These are phyloP conservation scores for Saccharum officinarum DNA, from an alignment of 176 grass and related monocot genomes.

Conservation along the genomic window DNA sequence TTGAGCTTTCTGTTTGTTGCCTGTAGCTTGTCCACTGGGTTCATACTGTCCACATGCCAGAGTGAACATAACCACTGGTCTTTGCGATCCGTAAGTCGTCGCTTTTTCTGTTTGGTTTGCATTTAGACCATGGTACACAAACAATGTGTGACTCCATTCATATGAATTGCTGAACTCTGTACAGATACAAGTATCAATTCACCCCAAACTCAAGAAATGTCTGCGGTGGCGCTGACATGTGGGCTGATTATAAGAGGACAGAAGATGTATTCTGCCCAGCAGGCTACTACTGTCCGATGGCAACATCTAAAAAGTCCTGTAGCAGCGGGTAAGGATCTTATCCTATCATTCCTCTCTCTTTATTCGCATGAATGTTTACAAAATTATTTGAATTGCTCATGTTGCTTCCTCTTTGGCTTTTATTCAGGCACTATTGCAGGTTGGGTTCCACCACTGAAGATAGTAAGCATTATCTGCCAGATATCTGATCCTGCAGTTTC, in stretches of 20 bases:
- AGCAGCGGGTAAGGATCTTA: slow-evolving; percentile 66
- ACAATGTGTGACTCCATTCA: neutral
- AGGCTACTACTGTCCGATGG: slow-evolving; percentile 74
- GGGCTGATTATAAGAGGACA: slow-evolving; percentile 69
- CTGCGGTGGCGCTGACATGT: slow-evolving; percentile 75
- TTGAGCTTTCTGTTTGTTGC: neutral
- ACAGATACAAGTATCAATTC: slow-evolving; percentile 80
- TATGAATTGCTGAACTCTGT: slow-evolving; percentile 3
- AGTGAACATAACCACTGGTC: neutral
- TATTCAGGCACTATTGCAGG: slow-evolving; percentile 78
- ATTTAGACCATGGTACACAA: neutral
- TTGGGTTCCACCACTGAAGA: slow-evolving; percentile 60
- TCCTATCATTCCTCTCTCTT: neutral
- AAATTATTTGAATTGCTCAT: slow-evolving; percentile 25
- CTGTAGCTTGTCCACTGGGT: neutral
- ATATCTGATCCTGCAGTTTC: neutral
- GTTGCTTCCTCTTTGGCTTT: neutral
- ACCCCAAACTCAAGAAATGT: slow-evolving; percentile 44
- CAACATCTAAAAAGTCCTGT: slow-evolving; percentile 48
- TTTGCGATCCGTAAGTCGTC: neutral
- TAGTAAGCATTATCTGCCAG: slow-evolving; percentile 47
- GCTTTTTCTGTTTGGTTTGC: neutral
- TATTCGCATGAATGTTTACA: neutral
- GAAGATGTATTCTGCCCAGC: slow-evolving; percentile 73
- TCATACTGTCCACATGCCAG: neutral